Conservation (phyloP, 768 basidiomycete genomes). For the Phaeolepiota aurea region DNA sequence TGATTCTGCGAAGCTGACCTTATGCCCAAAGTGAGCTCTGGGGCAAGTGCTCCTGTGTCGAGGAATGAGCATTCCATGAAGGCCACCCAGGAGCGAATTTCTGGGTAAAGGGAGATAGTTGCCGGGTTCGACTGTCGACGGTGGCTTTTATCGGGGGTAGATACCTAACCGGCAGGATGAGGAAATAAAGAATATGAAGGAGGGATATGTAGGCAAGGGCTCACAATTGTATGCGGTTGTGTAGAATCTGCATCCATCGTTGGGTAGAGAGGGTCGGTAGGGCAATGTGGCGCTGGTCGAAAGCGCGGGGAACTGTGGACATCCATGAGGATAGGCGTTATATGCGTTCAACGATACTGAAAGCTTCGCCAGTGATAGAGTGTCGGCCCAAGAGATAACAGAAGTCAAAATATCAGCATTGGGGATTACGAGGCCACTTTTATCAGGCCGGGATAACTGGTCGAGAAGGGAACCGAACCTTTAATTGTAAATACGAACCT, state of each 20-base stretch:
- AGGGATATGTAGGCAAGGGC: no score
- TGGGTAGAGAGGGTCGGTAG: no score
- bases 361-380: slow-evolving; percentile 20
- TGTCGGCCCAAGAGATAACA: slow-evolving; percentile 19
- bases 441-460: slow-evolving; percentile 1
- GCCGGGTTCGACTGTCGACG: no score
- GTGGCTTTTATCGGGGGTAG: no score
- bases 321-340: slow-evolving; percentile 19
- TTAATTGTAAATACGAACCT: slow-evolving; percentile 8
- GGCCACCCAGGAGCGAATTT: slow-evolving; percentile 1
- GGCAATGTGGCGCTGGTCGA: no score
- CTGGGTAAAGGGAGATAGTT: slow-evolving; percentile 5
- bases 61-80: neutral
- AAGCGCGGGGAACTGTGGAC: slow-evolving; percentile 10
- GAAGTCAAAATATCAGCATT: slow-evolving; percentile 16
- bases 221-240: no score
- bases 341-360: slow-evolving; percentile 11
- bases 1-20: no score
- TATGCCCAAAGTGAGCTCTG: no score
- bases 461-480: slow-evolving; percentile 1
- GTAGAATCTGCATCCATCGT: no score
- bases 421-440: slow-evolving; percentile 11
- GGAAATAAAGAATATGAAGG: no score
- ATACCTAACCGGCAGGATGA: no score
- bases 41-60: neutral